These are phyloP conservation scores for Bolboschoenoplectus hybrid DNA, from an alignment of 202 grass and related monocot genomes.

Conservation along the genomic window DNA sequence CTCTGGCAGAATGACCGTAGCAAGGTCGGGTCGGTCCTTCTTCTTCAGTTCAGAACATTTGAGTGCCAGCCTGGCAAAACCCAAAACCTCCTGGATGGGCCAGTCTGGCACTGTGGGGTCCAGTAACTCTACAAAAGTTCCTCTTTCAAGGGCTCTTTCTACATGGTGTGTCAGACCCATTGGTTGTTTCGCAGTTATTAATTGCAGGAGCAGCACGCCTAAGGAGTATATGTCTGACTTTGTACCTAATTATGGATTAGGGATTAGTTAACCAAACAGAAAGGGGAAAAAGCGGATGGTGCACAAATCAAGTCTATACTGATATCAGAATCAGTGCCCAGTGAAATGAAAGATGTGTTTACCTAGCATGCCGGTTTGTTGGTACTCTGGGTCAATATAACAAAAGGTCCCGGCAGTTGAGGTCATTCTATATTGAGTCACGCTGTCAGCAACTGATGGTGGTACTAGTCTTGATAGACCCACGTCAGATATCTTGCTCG, in stretches of 20 bases:
- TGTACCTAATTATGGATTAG: conserved; percentile 41
- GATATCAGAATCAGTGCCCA: background rate
- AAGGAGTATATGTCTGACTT: conserved; percentile 98
- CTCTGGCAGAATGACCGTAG: conserved; percentile 78
- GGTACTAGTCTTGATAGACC: conserved; percentile 83
- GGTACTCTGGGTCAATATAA: conserved; percentile 99
- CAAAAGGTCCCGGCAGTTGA: conserved; percentile 90
- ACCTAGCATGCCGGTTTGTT: conserved; percentile 84
- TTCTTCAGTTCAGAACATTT: conserved; percentile 82
- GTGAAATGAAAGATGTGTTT: background rate
- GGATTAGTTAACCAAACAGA: conserved; percentile 21
- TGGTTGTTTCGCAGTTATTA: conserved; percentile 67
- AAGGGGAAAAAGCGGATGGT: background rate
- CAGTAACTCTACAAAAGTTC: conserved; percentile 70
- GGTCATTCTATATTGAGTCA: conserved; percentile 87
- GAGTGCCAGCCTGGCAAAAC: conserved; percentile 71
- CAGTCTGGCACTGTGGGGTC: conserved; percentile 75
- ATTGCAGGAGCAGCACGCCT: conserved; percentile 87
- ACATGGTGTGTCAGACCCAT: conserved; percentile 93
- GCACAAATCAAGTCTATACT: background rate
- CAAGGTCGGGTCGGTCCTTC: conserved; percentile 75
- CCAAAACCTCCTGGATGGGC: conserved; percentile 76
- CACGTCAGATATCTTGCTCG: conserved; percentile 98
- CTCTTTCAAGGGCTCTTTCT: conserved; percentile 77
- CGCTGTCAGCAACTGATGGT: conserved; percentile 68